Evolutionary conservation across 2,329 filamentous ascomycete genomes (phyloP).

Genomic region (Neofusicoccum sp.): DNA sequence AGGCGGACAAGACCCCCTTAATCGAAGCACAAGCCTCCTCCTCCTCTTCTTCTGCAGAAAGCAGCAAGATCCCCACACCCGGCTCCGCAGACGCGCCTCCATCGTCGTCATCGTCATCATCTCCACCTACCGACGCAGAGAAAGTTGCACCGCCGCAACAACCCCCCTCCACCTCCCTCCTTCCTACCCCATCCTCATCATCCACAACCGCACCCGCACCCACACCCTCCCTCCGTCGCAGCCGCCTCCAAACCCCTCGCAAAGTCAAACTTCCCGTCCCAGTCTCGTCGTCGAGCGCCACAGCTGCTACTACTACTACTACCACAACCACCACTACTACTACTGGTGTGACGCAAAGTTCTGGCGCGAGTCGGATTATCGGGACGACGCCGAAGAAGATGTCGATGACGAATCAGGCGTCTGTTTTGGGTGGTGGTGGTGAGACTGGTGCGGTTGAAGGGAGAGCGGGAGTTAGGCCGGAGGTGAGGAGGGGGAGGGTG

Average conservation of each 20-base stretch:
- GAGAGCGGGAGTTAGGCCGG: background rate
- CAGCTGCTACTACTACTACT: background rate
- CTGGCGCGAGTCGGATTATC: background rate
- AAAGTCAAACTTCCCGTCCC: constrained; percentile 34
- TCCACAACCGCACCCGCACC: background rate
- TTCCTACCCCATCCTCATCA: background rate
- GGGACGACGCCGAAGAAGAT: constrained; percentile 13
- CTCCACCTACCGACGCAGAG: background rate
- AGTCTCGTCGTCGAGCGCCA: constrained; percentile 8
- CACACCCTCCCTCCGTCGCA: no score
- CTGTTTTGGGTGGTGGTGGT: background rate
- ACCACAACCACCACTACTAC: background rate
- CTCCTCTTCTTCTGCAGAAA: background rate
- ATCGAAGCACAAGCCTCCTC: background rate
- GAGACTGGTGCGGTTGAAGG: background rate
- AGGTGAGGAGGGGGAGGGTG: background rate
- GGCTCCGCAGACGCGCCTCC: background rate
- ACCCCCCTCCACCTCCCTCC: background rate
- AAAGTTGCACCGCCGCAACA: no score
- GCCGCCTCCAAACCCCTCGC: constrained; percentile 33
- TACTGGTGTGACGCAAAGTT: no score
- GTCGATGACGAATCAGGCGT: background rate
- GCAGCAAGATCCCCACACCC: background rate
- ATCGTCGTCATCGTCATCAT: background rate
- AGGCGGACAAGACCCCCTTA: background rate